Evolutionary conservation across 441 rosid species (phyloP).

Genomic region (Hura crepitans): DNA sequence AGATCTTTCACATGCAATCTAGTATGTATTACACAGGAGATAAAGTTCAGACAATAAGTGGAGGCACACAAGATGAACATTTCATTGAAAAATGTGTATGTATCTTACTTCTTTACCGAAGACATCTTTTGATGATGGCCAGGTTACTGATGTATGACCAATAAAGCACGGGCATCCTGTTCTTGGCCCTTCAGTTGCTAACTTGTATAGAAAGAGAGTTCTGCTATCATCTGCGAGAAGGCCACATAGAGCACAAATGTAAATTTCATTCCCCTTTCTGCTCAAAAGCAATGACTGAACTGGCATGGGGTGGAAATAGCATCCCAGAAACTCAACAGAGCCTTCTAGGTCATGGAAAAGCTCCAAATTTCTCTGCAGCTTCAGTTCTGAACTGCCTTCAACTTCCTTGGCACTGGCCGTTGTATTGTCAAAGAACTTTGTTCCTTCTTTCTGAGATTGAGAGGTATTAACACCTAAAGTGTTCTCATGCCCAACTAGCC

Average conservation of each 20-base stretch:
- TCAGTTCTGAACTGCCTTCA: slow-evolving; percentile 33
- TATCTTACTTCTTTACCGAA: slow-evolving; percentile 45
- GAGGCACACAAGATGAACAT: slow-evolving; percentile 5
- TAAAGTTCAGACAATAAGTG: slow-evolving; percentile 15
- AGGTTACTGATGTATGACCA: slow-evolving; percentile 53
- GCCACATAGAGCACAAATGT: slow-evolving; percentile 61
- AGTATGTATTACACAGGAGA: slow-evolving; percentile 22
- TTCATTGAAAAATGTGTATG: slow-evolving; percentile 1
- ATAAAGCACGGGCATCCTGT: slow-evolving; percentile 64
- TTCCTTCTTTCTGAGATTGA: slow-evolving; percentile 30
- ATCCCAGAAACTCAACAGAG: slow-evolving; percentile 53
- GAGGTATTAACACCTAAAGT: slow-evolving; percentile 25
- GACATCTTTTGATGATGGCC: slow-evolving; percentile 44
- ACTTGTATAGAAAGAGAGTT: slow-evolving; percentile 63
- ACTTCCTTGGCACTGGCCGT: slow-evolving; percentile 27
- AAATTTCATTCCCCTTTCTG: slow-evolving; percentile 48
- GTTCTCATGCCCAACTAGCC: slow-evolving; percentile 27
- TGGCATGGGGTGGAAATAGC: slow-evolving; percentile 72
- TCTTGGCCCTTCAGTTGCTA: slow-evolving; percentile 44
- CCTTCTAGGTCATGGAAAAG: slow-evolving; percentile 41
- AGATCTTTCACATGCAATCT: slow-evolving; percentile 58
- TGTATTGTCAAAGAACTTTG: slow-evolving; percentile 23
- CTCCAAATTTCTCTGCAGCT: slow-evolving; percentile 36
- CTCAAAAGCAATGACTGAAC: slow-evolving; percentile 51
- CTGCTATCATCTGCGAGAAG: slow-evolving; percentile 36